Percentiles rank a stretch among this genome's conserved stretches.
Evolutionary conservation across 1,284 basidiomycete genomes (phyloP).

Genomic region (Butyriboletus appendiculatus): DNA sequence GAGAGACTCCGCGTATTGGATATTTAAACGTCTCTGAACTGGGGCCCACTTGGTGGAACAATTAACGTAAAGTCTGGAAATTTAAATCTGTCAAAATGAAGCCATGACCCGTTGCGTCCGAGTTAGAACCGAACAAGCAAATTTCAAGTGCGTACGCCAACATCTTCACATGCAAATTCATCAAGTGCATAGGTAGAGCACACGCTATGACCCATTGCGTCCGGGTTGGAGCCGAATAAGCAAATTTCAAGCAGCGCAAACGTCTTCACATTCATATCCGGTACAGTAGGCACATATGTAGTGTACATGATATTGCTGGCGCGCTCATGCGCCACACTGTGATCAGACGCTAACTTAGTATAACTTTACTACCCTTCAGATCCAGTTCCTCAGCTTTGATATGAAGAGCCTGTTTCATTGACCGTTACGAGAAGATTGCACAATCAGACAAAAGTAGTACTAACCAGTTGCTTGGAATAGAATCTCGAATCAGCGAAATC

Average conservation of each 20-base stretch:
- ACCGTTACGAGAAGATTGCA: background rate
- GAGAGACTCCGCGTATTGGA: no score
- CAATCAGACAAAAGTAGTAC: background rate
- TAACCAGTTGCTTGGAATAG: slow-evolving; percentile 6
- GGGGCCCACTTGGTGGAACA: no score
- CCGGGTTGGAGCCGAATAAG: background rate
- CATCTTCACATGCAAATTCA: no score
- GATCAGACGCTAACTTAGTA: background rate
- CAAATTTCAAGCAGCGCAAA: background rate
- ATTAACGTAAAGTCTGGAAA: no score
- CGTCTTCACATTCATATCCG: background rate
- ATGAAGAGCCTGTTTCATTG: slow-evolving; percentile 3
- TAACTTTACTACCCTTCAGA: background rate
- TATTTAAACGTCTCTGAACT: background rate
- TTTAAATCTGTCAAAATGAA: no score
- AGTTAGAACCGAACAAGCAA: no score
- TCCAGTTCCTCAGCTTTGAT: slow-evolving; percentile 10
- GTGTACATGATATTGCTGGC: no score
- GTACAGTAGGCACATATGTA: no score
- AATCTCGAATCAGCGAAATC: slow-evolving; percentile 9
- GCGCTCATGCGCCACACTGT: background rate
- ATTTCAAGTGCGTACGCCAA: no score
- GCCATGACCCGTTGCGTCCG: no score
- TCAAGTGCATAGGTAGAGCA: no score
- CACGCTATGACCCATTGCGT: no score